phyloP scores from a whole-genome alignment of 805 yeast genomes.

The Candida endomychidarum region DNA sequence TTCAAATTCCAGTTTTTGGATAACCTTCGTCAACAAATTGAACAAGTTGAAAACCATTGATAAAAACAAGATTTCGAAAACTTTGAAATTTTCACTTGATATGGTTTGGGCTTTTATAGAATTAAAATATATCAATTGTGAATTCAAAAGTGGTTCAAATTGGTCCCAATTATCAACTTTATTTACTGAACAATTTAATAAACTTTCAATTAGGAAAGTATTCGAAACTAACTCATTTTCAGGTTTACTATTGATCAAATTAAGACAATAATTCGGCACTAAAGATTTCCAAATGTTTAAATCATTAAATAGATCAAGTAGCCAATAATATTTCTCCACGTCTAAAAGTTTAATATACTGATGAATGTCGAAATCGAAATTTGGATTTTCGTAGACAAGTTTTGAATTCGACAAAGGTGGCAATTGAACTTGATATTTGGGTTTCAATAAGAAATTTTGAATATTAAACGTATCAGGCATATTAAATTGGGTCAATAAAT shows the following conservation, averaged over 20 bases:
- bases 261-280: constrained; percentile 34
- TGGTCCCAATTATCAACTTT: constrained; percentile 6
- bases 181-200: constrained; percentile 29
- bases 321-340: constrained; percentile 37
- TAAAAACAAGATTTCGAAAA: constrained; percentile 30
- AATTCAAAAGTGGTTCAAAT: constrained; percentile 13
- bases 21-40: constrained; percentile 19
- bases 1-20: constrained; percentile 5
- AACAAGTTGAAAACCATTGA: constrained; percentile 31
- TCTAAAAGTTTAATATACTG: constrained; percentile 21
- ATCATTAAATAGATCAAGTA: constrained; percentile 42
- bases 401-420: constrained; percentile 15
- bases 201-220: constrained; percentile 28
- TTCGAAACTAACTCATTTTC: constrained; percentile 2
- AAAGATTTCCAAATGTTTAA: constrained; percentile 36
- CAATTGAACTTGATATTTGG: constrained; percentile 14
- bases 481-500: constrained; percentile 10
- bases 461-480: constrained; percentile 14
- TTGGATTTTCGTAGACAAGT: constrained; percentile 14
- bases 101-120: constrained; percentile 4
- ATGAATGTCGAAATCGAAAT: constrained; percentile 15
- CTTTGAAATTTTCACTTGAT: constrained; percentile 11
- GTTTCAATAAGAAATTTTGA: constrained; percentile 16
- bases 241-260: constrained; percentile 10
- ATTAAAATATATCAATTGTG: constrained; percentile 22